Evolutionary conservation across 345 rosid species (phyloP), one percentile per base, ranked within the genome.

Genomic region (Stellera chamaejasme): DNA sequence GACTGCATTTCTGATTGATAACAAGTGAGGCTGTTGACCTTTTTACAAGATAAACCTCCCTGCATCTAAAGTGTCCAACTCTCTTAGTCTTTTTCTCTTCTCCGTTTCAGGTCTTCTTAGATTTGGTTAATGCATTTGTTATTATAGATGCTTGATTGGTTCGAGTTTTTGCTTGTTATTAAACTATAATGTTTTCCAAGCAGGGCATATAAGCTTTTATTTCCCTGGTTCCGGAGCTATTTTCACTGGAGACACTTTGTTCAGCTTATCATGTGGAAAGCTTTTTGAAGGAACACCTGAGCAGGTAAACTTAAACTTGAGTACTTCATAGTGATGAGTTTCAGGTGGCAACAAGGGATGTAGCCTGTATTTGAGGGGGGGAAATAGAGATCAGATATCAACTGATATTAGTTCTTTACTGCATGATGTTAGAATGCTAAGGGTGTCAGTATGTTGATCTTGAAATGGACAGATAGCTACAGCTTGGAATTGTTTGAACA

Each of bases 221-320:
- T 93, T 93, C 67, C 96, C 94, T 19, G 81, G 88, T 66, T 80
- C 99, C 36, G 88, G 88, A 42, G 82, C 83, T 13, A 76, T 93
- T 66, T 93, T 89, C 70, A 81, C 96, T 5, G 99, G 99, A 67
- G 96, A 93, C 75, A 77, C 94, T 27, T 70, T 93, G 70, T 83
- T 86, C 72, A 93, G 99, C 86, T 80, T 93, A 78, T 87, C 97
- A 1, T 93, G 99, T 68, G 99, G 99, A 72, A 89, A 79, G 73
- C 85, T 89, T 65, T 81, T 88, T 52, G 99, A 93, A 75, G 99
- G 97, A 67, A 81, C 82, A 27, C 94, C 91, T 12, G 85, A 79
- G 69, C 81, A 93, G 97, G 99, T 93, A 73, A 59, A 43, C 49
- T 50, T 32, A 60, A 44, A 10, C 10, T 11, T 62, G 11, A n/a